A percentile compares a stretch with the other conserved stretches of the same genome.
Evolutionary conservation across 192 early-diverging fungal species (phyloP).

Genomic region (Mortierella alpina): DNA sequence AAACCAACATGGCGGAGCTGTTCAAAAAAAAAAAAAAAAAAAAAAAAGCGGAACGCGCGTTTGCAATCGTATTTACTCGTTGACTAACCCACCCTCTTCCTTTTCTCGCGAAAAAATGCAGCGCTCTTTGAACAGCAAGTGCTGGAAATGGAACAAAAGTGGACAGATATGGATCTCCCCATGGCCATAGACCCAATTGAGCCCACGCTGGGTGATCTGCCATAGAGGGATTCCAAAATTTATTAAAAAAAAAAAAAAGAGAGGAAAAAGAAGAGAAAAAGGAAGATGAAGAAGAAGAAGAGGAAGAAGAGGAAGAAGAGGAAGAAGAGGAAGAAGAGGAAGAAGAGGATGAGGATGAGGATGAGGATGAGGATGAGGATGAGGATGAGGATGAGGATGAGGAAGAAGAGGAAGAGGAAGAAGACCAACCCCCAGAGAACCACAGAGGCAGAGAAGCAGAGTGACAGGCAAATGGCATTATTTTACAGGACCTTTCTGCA

Average conservation of each 20-base stretch:
- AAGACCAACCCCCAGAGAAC: too few relatives aligned
- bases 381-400: too few relatives aligned
- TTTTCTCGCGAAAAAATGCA: not conserved
- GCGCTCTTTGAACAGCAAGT: slow-evolving; percentile 22
- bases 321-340: too few relatives aligned
- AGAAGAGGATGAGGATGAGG: too few relatives aligned
- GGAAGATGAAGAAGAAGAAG: too few relatives aligned
- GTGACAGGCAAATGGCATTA: too few relatives aligned
- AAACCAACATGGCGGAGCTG: not conserved
- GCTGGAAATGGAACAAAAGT: slow-evolving; percentile 39
- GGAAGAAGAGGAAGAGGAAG: too few relatives aligned
- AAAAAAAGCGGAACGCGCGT: not conserved
- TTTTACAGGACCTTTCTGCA: too few relatives aligned
- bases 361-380: too few relatives aligned
- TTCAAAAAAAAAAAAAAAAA: not conserved
- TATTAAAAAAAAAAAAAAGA: not conserved
- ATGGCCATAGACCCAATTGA: slow-evolving; percentile 9
- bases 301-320: too few relatives aligned
- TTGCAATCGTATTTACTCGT: not conserved
- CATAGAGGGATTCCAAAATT: not conserved
- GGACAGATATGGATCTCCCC: slow-evolving; percentile 27
- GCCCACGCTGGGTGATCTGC: slow-evolving; percentile 1
- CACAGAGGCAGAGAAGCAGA: too few relatives aligned
- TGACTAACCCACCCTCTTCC: not conserved
- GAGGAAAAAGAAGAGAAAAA: not conserved